phyloP scores from a whole-genome alignment of 2,329 filamentous ascomycete genomes.

The Fusarium tricinctum region DNA sequence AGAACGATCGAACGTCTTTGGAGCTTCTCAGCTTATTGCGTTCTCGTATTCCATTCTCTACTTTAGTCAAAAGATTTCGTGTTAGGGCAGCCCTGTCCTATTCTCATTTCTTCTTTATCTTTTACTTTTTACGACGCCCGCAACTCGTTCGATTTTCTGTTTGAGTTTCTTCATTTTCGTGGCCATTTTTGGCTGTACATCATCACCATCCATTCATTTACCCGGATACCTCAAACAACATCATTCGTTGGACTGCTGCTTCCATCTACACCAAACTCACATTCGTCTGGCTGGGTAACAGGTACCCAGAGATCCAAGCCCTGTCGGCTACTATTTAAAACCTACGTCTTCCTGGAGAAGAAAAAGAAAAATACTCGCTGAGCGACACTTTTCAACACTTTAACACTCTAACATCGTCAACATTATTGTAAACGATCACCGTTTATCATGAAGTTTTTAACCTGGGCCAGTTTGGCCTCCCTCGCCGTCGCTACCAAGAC shows the following conservation, averaged over 20 bases:
- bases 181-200: neutral
- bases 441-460: constrained; percentile 37
- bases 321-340: neutral
- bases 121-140: neutral
- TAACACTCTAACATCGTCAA: neutral
- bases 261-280: constrained; percentile 1
- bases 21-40: constrained; percentile 43
- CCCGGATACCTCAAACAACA: neutral
- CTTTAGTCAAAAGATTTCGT: constrained; percentile 2
- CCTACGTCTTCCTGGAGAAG: constrained; percentile 30
- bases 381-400: constrained; percentile 13
- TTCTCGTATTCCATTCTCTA: constrained; percentile 39
- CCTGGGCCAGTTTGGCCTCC: constrained; percentile 34
- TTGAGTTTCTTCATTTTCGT: neutral
- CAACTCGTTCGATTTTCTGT: neutral
- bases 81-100: constrained; percentile 3
- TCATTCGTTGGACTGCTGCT: neutral
- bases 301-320: neutral
- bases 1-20: constrained; percentile 22
- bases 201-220: neutral
- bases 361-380: constrained; percentile 11
- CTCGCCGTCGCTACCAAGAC: constrained; percentile 36
- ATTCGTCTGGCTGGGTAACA: constrained; percentile 7
- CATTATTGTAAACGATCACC: neutral
- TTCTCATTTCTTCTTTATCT: constrained; percentile 13